Evolutionary conservation across 2,329 filamentous ascomycete species (phyloP).

Genomic region (Laburnicola sp.): DNA sequence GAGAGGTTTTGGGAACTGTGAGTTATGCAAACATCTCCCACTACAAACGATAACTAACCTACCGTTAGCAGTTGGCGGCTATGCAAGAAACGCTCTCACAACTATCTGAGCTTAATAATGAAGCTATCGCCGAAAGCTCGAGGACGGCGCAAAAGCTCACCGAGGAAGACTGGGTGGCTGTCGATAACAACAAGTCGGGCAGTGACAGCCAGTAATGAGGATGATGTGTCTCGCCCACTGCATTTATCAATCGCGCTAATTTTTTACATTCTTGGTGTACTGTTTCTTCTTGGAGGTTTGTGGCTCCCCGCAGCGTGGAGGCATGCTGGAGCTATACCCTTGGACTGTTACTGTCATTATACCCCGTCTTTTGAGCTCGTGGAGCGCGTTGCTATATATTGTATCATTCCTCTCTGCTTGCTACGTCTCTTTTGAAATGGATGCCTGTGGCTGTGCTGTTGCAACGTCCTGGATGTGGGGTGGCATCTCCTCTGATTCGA

Average conservation of each 20-base stretch:
- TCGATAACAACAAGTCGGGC: slow-evolving; percentile 12
- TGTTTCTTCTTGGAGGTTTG: not conserved
- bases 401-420: not conserved
- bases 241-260: not conserved
- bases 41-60: slow-evolving; percentile 25
- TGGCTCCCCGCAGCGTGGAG: not conserved
- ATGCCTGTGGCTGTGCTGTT: no score
- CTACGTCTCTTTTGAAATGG: no score
- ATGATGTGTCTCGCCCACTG: not conserved
- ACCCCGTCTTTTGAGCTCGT: not conserved
- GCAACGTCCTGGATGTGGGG: no score
- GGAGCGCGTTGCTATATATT: not conserved
- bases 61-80: slow-evolving; percentile 43
- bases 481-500: no score
- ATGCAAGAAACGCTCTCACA: slow-evolving; percentile 44
- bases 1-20: slow-evolving; percentile 42
- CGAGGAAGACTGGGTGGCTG: slow-evolving; percentile 31
- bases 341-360: slow-evolving; percentile 3
- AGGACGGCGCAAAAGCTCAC: slow-evolving; percentile 36
- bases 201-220: not conserved
- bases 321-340: slow-evolving; percentile 6
- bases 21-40: slow-evolving; percentile 20
- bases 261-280: not conserved
- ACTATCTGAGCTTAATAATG: slow-evolving; percentile 41
- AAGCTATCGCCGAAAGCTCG: slow-evolving; percentile 39